A percentile compares a stretch with the other conserved stretches of the same genome.
phyloP scores from a whole-genome alignment of 108 stramenopile species.

The Craspedostauros australis region DNA sequence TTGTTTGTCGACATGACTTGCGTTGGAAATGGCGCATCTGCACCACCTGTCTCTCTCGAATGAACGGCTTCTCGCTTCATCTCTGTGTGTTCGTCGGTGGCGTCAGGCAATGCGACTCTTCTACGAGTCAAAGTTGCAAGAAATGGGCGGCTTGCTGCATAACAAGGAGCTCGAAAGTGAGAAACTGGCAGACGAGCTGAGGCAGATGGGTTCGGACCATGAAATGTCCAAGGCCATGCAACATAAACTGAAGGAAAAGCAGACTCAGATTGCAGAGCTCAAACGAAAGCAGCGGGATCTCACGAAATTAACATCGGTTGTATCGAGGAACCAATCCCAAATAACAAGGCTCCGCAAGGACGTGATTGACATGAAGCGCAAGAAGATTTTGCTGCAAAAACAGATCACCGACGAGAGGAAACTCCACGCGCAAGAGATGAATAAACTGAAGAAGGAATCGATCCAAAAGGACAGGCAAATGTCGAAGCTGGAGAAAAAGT shows the following conservation, averaged over 20 bases:
- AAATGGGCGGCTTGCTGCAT: conserved; percentile 37
- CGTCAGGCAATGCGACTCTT: conserved; percentile 50
- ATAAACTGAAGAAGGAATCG: conserved; percentile 40
- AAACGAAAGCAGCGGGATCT: conserved; percentile 37
- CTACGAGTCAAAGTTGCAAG: conserved; percentile 41
- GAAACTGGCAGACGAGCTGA: conserved; percentile 28
- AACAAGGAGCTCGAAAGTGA: conserved; percentile 38
- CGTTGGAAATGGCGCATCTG: too few species aligned
- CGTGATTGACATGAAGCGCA: conserved; percentile 39
- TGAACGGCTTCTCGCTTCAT: not conserved
- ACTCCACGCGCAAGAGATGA: conserved; percentile 30
- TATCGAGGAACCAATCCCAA: conserved; percentile 43
- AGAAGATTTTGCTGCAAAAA: conserved; percentile 48
- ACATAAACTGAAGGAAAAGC: conserved; percentile 31
- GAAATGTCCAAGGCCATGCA: conserved; percentile 15
- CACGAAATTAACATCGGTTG: conserved; percentile 34
- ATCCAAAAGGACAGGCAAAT: conserved; percentile 45
- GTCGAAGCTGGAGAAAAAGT: conserved; percentile 24
- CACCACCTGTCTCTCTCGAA: too few species aligned
- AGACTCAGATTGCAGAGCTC: conserved; percentile 36
- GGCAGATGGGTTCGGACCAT: conserved; percentile 17
- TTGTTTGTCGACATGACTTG: too few species aligned
- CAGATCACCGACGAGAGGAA: conserved; percentile 30
- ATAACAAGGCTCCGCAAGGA: conserved; percentile 30
- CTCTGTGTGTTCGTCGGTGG: too few species aligned